Evolutionary conservation across 768 basidiomycete genomes (phyloP).

Genomic region (Podaxis sp.): DNA sequence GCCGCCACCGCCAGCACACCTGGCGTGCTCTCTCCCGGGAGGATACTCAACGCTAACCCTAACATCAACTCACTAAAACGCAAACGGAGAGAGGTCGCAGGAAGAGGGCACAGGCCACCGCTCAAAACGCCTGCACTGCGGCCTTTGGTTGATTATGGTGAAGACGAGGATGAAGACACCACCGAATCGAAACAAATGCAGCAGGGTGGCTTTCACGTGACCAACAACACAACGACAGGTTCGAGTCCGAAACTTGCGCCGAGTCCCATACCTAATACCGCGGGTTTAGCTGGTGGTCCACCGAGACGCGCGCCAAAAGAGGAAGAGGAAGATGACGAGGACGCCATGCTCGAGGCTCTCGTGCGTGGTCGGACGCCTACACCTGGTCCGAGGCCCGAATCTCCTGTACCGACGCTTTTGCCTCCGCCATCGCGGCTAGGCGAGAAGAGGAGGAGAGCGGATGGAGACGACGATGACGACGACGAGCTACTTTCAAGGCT

Average conservation of each 20-base stretch:
- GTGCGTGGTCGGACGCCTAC: constrained; percentile 37
- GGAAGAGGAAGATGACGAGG: constrained; percentile 57
- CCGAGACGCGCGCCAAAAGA: constrained; percentile 35
- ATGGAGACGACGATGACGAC: constrained; percentile 72
- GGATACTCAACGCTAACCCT: not conserved
- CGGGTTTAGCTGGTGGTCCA: constrained; percentile 28
- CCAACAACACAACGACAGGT: not conserved
- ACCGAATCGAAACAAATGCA: not conserved
- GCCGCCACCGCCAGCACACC: not conserved
- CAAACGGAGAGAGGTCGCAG: constrained; percentile 44
- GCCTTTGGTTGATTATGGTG: constrained; percentile 73
- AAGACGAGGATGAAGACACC: constrained; percentile 59
- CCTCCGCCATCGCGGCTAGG: constrained; percentile 41
- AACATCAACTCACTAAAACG: constrained; percentile 44
- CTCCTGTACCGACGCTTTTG: not conserved
- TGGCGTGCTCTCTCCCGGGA: constrained; percentile 3
- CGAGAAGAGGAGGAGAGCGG: constrained; percentile 63
- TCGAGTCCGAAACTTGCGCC: constrained; percentile 8
- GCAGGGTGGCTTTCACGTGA: not conserved
- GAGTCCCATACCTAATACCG: constrained; percentile 20
- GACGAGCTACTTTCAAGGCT: constrained; percentile 62
- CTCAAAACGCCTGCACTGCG: constrained; percentile 51
- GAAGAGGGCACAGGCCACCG: constrained; percentile 37
- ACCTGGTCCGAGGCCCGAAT: constrained; percentile 25
- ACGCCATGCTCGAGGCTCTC: constrained; percentile 53